Evolutionary conservation across 208 protist species (phyloP).

Genomic region (Leishmania arabica): DNA sequence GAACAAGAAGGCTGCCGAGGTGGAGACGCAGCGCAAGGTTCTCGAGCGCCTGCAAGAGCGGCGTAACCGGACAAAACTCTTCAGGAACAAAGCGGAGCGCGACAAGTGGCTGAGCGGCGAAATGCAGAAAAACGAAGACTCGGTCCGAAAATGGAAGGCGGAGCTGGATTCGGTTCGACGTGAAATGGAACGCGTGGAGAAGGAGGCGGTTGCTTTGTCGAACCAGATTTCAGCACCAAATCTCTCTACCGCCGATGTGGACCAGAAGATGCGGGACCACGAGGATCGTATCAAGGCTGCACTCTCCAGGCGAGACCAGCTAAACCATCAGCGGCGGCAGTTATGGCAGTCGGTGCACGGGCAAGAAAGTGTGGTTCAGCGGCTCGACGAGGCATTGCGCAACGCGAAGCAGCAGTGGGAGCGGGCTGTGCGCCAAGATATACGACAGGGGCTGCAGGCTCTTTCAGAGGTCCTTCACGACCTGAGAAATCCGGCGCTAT

Average conservation of each 20-base stretch:
- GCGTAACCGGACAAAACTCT: constrained; percentile 88
- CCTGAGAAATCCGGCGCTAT: constrained; percentile 44
- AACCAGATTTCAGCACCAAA: constrained; percentile 8
- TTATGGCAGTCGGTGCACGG: constrained; percentile 82
- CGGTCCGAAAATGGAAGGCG: constrained; percentile 45
- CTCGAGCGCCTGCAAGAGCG: constrained; percentile 89
- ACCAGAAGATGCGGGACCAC: constrained; percentile 47
- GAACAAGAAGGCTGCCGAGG: constrained; percentile 36
- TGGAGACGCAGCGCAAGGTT: constrained; percentile 47
- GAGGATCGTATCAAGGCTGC: constrained; percentile 42
- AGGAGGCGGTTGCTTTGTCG: constrained; percentile 14
- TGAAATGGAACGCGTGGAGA: constrained; percentile 38
- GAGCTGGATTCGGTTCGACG: constrained; percentile 44
- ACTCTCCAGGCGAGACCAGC: constrained; percentile 49
- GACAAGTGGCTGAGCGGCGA: constrained; percentile 91
- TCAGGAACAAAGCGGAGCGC: constrained; percentile 88
- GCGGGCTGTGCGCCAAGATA: constrained; percentile 70
- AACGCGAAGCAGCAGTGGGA: constrained; percentile 64
- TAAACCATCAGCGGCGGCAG: constrained; percentile 75
- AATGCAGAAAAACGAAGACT: constrained; percentile 65
- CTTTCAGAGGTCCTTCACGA: constrained; percentile 81
- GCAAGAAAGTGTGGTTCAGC: constrained; percentile 66
- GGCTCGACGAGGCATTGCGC: constrained; percentile 46
- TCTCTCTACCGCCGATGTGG: constrained; percentile 35
- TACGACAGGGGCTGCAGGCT: constrained; percentile 84